Base-by-base conservation (phyloP, 495 filamentous ascomycete genomes). In the Aspergillus baeticus region DNA sequence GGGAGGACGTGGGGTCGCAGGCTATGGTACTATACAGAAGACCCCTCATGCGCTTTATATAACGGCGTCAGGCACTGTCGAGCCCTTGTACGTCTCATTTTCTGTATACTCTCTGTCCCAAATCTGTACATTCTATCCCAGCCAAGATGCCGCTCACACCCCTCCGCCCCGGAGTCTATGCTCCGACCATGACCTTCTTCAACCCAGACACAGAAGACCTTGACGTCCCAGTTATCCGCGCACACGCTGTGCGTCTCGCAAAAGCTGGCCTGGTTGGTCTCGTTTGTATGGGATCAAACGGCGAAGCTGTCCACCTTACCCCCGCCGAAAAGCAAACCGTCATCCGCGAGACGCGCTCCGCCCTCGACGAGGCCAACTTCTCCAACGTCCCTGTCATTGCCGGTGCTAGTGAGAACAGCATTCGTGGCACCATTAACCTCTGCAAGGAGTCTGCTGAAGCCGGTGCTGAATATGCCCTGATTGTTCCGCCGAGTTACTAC, bases 121-220 rank as follows among this genome's bases (percentile, higher is more conserved):
- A n/a, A 11, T 14, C 11, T 48, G 22, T 49, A 49, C 31, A 21
- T 20, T 10, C 8, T 13, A 7, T 10, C 2, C 18, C 18, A n/a
- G 14, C 13, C 42, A 59, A 5, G 13, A 64, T 64, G 62, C 17
- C 57, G 10, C 62, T 50, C 44, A 83, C 85, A 41, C 82, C 88
- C 58, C 85, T 95, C 46, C 88, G 87, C 13, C 86, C 87, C 60
- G 91, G 91, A 65, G 91, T 92, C 68, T 95, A 94, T 71, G 87
- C 88, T 57, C 91, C 91, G 17, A 93, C 89, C 29, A 91, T 92
- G 84, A 94, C 90, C 58, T 94, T 96, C 74, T 95, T 96, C 76
- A 79, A 92, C 65, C 80, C 85, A 13, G 76, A 82, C 31, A 91
- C 87, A 42, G 91, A 96, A 71, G 87, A 94, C 15, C 81, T 96